These are phyloP conservation scores for Apodospora peruviana DNA, from an alignment of 495 filamentous ascomycete genomes.

Conservation along the genomic window DNA sequence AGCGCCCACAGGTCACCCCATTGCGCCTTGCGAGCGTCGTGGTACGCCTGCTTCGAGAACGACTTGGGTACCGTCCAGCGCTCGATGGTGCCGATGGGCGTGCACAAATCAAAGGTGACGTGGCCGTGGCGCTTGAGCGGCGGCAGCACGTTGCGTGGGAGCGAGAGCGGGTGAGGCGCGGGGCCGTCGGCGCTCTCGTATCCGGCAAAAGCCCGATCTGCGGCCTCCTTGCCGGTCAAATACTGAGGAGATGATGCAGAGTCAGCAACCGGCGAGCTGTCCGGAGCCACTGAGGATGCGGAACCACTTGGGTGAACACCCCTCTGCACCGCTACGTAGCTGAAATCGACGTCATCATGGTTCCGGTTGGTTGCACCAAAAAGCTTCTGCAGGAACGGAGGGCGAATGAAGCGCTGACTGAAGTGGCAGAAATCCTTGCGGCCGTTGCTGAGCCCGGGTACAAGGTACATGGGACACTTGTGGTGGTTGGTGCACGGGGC, in stretches of 20 bases:
- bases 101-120: conserved; percentile 86
- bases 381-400: conserved; percentile 74
- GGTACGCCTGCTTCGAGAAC: conserved; percentile 73
- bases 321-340: conserved; percentile 81
- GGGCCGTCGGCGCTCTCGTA: conserved; percentile 25
- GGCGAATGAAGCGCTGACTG: conserved; percentile 79
- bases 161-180: conserved; percentile 53
- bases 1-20: conserved; percentile 98
- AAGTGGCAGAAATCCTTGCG: conserved; percentile 92
- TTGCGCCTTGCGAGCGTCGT: conserved; percentile 79
- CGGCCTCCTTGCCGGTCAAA: conserved; percentile 20
- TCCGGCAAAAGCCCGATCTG: conserved; percentile 34
- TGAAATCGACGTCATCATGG: conserved; percentile 86
- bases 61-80: conserved; percentile 87
- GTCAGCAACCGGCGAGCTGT: not conserved
- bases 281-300: conserved; percentile 16
- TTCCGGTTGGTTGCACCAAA: conserved; percentile 63
- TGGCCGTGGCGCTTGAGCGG: conserved; percentile 85
- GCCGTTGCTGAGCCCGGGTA: conserved; percentile 58
- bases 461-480: conserved; percentile 81
- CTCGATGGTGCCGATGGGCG: conserved; percentile 78
- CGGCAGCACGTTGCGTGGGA: conserved; percentile 71
- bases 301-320: conserved; percentile 44
- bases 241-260: not conserved
- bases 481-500: conserved; percentile 92